phyloP scores from a whole-genome alignment of 495 filamentous ascomycete genomes.

The Penicillium maclennaniae region DNA sequence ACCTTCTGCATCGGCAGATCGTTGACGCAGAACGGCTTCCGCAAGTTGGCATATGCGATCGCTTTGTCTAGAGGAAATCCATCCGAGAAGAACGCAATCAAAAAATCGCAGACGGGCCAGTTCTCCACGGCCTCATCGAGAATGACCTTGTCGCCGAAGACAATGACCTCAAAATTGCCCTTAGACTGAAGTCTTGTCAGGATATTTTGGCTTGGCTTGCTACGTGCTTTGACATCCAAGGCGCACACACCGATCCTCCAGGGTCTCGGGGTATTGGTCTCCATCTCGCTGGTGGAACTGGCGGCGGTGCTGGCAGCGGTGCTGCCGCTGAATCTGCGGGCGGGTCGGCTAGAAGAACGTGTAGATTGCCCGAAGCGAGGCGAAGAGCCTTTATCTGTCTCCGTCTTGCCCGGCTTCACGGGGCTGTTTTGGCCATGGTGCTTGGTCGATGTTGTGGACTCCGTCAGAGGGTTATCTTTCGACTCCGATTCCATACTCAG shows the following conservation, averaged over 20 bases:
- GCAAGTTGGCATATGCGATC: slow-evolving; percentile 84
- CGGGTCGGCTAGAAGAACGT: slow-evolving; percentile 68
- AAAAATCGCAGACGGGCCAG: slow-evolving; percentile 73
- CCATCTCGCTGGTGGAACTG: slow-evolving; percentile 56
- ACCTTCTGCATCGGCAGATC: slow-evolving; percentile 98
- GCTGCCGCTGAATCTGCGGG: slow-evolving; percentile 71
- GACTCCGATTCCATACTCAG: slow-evolving; percentile 13
- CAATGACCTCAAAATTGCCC: slow-evolving; percentile 89
- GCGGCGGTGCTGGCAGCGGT: slow-evolving; percentile 68
- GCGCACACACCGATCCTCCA: slow-evolving; percentile 90
- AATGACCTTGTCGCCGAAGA: slow-evolving; percentile 98
- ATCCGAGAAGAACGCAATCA: slow-evolving; percentile 97
- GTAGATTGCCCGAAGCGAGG: slow-evolving; percentile 39
- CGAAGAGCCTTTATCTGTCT: slow-evolving; percentile 24
- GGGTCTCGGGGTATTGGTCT: slow-evolving; percentile 31
- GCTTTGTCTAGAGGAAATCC: slow-evolving; percentile 97
- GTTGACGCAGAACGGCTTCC: slow-evolving; percentile 96
- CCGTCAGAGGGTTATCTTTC: slow-evolving; percentile 15
- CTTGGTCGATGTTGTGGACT: slow-evolving; percentile 13
- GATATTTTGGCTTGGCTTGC: slow-evolving; percentile 94
- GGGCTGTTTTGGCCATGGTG: slow-evolving; percentile 6
- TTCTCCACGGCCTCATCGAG: slow-evolving; percentile 78
- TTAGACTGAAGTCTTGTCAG: slow-evolving; percentile 85
- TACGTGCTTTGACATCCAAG: slow-evolving; percentile 90
- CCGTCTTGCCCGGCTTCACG: slow-evolving; percentile 18